These are phyloP conservation scores for Microbotryomycetes sp. DNA, from an alignment of 1,284 basidiomycete species.

Conservation along the genomic window DNA sequence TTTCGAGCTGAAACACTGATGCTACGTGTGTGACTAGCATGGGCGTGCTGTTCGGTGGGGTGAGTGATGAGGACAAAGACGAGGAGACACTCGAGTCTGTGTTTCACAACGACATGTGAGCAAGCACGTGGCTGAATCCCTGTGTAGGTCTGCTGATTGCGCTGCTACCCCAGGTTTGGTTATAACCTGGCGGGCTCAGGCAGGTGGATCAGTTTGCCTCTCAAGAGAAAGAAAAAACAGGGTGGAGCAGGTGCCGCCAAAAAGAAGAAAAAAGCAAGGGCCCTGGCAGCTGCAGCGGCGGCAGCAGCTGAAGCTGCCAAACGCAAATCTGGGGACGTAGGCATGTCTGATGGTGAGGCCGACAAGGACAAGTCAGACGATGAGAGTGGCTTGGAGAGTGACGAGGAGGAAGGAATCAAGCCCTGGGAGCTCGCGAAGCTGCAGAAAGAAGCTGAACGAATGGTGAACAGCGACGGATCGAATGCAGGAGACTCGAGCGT, in stretches of 20 bases:
- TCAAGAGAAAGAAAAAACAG: slow-evolving; percentile 51
- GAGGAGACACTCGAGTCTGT: slow-evolving; percentile 80
- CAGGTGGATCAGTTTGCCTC: slow-evolving; percentile 67
- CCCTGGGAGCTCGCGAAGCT: slow-evolving; percentile 29
- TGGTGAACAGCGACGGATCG: not conserved
- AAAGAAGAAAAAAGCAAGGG: slow-evolving; percentile 41
- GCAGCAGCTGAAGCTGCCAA: slow-evolving; percentile 25
- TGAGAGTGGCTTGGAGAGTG: slow-evolving; percentile 39
- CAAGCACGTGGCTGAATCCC: slow-evolving; percentile 14
- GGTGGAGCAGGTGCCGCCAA: slow-evolving; percentile 49
- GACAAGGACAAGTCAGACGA: slow-evolving; percentile 39
- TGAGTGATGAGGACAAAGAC: slow-evolving; percentile 77
- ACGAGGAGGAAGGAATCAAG: slow-evolving; percentile 24
- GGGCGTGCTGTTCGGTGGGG: slow-evolving; percentile 84
- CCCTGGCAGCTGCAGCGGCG: slow-evolving; percentile 19
- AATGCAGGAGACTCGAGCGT: slow-evolving; percentile 23
- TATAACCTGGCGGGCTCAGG: slow-evolving; percentile 75
- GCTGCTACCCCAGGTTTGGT: slow-evolving; percentile 53
- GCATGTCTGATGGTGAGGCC: slow-evolving; percentile 26
- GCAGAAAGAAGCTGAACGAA: slow-evolving; percentile 15
- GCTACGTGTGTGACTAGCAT: slow-evolving; percentile 43
- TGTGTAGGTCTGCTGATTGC: not conserved
- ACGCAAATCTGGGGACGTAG: slow-evolving; percentile 29
- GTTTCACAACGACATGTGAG: slow-evolving; percentile 77
- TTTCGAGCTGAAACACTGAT: not conserved